phyloP scores from a whole-genome alignment of 176 grass and related monocot genomes.

The Raddia guianensis region DNA sequence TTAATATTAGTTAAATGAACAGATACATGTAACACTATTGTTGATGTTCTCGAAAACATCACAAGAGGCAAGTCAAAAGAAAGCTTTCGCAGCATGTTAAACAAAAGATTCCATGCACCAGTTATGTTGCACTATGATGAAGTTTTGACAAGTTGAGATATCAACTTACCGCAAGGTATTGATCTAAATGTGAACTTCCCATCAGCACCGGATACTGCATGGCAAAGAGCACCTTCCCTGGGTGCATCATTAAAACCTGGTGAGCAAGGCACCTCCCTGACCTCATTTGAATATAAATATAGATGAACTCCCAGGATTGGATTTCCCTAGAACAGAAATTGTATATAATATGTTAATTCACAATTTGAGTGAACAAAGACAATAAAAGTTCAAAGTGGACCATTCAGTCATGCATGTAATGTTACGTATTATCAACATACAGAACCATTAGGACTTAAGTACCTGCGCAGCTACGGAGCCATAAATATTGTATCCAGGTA shows the following conservation, averaged over 20 bases:
- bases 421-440: constrained; percentile 22
- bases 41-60: constrained; percentile 13
- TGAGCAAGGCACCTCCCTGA: constrained; percentile 63
- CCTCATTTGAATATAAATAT: constrained; percentile 89
- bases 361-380: constrained; percentile 29
- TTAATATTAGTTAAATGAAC: constrained; percentile 16
- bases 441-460: constrained; percentile 19
- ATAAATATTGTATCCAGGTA: constrained; percentile 82
- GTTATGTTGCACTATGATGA: constrained; percentile 16
- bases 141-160: constrained; percentile 38
- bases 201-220: constrained; percentile 78
- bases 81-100: background rate
- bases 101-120: constrained; percentile 4
- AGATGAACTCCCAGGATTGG: constrained; percentile 92
- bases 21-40: constrained; percentile 8
- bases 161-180: constrained; percentile 87
- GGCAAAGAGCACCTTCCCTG: constrained; percentile 79
- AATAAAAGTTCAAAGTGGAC: constrained; percentile 11
- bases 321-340: constrained; percentile 67
- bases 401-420: constrained; percentile 14
- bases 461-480: constrained; percentile 96
- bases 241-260: constrained; percentile 66
- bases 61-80: constrained; percentile 1
- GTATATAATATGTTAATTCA: constrained; percentile 7
- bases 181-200: constrained; percentile 89